Base-by-base conservation (phyloP, 2,329 filamentous ascomycete genomes). In the Hymenotorrendiella dingleyae region DNA sequence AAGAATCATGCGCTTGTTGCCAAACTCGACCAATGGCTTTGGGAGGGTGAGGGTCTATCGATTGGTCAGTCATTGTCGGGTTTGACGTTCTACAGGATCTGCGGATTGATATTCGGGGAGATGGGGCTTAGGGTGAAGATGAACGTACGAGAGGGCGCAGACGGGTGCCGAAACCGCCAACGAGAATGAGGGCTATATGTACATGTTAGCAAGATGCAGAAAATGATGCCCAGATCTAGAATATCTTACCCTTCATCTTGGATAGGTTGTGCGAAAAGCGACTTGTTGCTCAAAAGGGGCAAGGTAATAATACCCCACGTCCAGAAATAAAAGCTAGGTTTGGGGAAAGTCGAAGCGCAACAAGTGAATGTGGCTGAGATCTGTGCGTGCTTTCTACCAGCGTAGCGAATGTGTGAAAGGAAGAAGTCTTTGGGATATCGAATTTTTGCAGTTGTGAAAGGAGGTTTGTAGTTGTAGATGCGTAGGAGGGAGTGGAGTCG, bases 1-100 rank as follows among this genome's bases (percentile, higher is more conserved):
- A 62, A 94, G 78, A 67, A 98, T 97, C 91, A 98, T 98, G 65
- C 90, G 93, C 72, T 93, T 91, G 78, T 98, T 98, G 64, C 81
- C 89, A 63, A 98, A 98, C 72, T 98, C 91, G 62, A 98, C 93
- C 56, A 98, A 78, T 54, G 93, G 91, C 71, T 97, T 98, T 50
- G 91, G 91, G 55, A 96, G 86, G 39, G 93, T 96, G 63, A 98
- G 81, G 59, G 91, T 98, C 88, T 94, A 48, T 46, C 17, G 17
- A 11, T 40, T 27, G 21, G 49, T 60, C 45, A 59, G 53, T 52
- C 35, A 36, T 50, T 51, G 54, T 42, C 47, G 48, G 33, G 51
- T 22, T 40, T 26, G 22, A 63, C 48, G 61, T 55, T 38, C 19
- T 35, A 41, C 26, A 29, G 17, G 11, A 29, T 52, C 45, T 49